phyloP scores from a whole-genome alignment of 805 yeast genomes.

The Scheffersomyces ergatensis region DNA sequence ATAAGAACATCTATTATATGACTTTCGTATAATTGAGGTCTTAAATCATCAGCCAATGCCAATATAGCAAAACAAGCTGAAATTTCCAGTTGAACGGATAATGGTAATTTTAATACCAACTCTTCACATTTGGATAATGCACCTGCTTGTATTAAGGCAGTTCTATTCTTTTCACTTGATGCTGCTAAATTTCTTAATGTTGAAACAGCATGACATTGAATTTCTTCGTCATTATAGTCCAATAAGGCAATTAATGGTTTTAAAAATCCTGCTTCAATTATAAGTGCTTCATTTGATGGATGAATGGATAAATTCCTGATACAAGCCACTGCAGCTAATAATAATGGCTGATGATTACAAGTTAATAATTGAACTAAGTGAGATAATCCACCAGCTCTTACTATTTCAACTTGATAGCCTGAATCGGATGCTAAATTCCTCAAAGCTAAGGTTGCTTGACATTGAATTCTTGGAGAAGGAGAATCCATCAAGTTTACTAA shows the following conservation, averaged over 20 bases:
- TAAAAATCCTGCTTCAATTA: conserved; percentile 94
- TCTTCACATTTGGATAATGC: conserved; percentile 93
- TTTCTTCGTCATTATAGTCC: conserved; percentile 88
- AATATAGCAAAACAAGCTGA: conserved; percentile 96
- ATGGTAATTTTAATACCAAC: conserved; percentile 80
- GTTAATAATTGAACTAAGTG: conserved; percentile 87
- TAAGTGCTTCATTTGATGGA: conserved; percentile 91
- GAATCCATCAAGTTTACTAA: conserved; percentile 91
- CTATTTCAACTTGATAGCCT: conserved; percentile 92
- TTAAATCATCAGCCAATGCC: conserved; percentile 93
- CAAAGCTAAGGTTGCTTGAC: conserved; percentile 96
- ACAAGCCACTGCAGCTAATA: conserved; percentile 97
- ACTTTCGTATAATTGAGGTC: conserved; percentile 75
- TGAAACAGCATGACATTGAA: conserved; percentile 97
- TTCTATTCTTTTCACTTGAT: conserved; percentile 86
- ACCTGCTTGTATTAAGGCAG: conserved; percentile 89
- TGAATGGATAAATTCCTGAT: conserved; percentile 95
- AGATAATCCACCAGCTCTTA: conserved; percentile 92
- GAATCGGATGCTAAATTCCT: conserved; percentile 96
- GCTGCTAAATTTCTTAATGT: conserved; percentile 96
- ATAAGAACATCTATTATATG: conserved; percentile 85
- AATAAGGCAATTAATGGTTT: conserved; percentile 84
- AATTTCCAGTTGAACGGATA: conserved; percentile 91
- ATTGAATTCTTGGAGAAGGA: conserved; percentile 90
- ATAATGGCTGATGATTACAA: conserved; percentile 86